phyloP scores from a whole-genome alignment of 805 yeast genomes.

The Candida railenensis region DNA sequence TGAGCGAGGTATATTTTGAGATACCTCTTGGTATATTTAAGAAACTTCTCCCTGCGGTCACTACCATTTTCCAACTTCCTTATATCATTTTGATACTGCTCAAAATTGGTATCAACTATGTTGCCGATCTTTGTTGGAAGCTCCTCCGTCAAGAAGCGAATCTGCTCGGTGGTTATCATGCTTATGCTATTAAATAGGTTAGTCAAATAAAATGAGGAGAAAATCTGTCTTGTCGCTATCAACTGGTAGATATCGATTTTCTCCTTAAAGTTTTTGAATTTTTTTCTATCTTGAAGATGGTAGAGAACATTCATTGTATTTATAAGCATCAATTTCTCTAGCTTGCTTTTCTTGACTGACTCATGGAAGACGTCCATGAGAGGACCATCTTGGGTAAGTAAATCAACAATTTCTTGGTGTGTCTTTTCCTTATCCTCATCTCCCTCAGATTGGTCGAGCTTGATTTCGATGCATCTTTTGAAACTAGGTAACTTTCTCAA shows the following conservation, averaged over 20 bases:
- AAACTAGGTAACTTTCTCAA: conserved; percentile 37
- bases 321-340: conserved; percentile 21
- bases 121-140: not conserved
- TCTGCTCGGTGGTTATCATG: not conserved
- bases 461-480: conserved; percentile 30
- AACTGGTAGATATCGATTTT: conserved; percentile 6
- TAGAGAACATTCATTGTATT: conserved; percentile 24
- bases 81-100: not conserved
- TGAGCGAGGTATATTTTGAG: conserved; percentile 4
- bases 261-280: not conserved
- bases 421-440: not conserved
- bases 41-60: not conserved
- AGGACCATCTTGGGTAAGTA: conserved; percentile 10
- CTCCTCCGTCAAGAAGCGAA: not conserved
- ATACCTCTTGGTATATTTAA: not conserved
- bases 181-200: not conserved
- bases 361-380: conserved; percentile 3
- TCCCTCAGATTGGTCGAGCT: conserved; percentile 10
- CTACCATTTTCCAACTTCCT: not conserved
- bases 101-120: not conserved
- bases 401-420: conserved; percentile 3
- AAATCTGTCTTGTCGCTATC: conserved; percentile 3
- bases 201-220: conserved; percentile 4
- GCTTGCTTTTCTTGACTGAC: conserved; percentile 16
- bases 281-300: conserved; percentile 9